These are phyloP conservation scores for Chrysoporthe puriensis DNA, from an alignment of 2,329 filamentous ascomycete species.

Conservation along the genomic window DNA sequence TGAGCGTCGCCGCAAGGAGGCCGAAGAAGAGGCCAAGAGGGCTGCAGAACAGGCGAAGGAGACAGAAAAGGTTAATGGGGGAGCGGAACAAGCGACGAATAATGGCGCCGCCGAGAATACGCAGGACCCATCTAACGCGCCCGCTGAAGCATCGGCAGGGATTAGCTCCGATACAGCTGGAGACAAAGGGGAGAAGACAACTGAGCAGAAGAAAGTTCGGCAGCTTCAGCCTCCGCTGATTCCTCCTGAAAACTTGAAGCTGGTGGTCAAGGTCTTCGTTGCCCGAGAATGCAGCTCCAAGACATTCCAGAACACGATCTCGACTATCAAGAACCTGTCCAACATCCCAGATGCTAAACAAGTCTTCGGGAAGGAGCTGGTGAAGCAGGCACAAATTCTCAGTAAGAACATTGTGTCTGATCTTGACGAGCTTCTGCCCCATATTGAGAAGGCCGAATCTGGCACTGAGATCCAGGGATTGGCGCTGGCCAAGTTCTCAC, in stretches of 20 bases:
- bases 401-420: constrained; percentile 85
- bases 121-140: constrained; percentile 18
- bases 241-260: constrained; percentile 83
- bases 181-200: constrained; percentile 40
- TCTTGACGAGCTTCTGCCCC: constrained; percentile 80
- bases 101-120: constrained; percentile 26
- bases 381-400: constrained; percentile 81
- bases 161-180: constrained; percentile 29
- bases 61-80: constrained; percentile 32
- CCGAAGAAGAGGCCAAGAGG: constrained; percentile 57
- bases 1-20: constrained; percentile 81
- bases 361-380: constrained; percentile 90
- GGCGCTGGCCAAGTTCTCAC: constrained; percentile 92
- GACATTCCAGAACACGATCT: constrained; percentile 96
- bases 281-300: constrained; percentile 96
- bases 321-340: constrained; percentile 97
- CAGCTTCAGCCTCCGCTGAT: constrained; percentile 80
- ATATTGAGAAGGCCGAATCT: constrained; percentile 83
- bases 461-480: constrained; percentile 96
- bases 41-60: constrained; percentile 43
- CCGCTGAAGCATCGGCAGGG: constrained; percentile 36
- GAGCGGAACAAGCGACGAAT: constrained; percentile 34
- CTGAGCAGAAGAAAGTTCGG: constrained; percentile 55
- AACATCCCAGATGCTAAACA: constrained; percentile 88
- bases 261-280: constrained; percentile 96